Evolutionary conservation across 2,329 filamentous ascomycete species (phyloP).

Genomic region (Dactylellina parvicollis): DNA sequence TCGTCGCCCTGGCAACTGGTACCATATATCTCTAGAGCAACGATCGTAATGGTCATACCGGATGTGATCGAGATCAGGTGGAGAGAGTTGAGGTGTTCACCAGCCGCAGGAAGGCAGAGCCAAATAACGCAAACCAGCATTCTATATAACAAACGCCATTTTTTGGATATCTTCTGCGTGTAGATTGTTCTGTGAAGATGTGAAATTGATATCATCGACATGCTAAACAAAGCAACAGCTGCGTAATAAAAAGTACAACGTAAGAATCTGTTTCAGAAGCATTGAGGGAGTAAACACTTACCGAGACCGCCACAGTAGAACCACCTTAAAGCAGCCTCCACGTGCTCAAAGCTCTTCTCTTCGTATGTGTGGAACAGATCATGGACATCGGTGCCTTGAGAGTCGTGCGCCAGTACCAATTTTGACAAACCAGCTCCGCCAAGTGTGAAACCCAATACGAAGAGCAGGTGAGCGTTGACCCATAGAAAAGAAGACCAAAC

Average conservation of each 20-base stretch:
- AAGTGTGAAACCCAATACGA: conserved; percentile 72
- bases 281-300: conserved; percentile 63
- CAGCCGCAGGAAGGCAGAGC: conserved; percentile 67
- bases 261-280: neutral
- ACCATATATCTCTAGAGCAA: conserved; percentile 66
- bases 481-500: conserved; percentile 66
- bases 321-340: conserved; percentile 68
- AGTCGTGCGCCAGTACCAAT: conserved; percentile 70
- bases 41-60: conserved; percentile 63
- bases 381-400: conserved; percentile 64
- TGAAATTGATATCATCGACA: conserved; percentile 64
- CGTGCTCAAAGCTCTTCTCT: conserved; percentile 65
- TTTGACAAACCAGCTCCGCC: conserved; percentile 69
- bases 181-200: conserved; percentile 69
- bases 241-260: neutral
- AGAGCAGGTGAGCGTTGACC: conserved; percentile 69
- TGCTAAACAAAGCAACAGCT: conserved; percentile 59
- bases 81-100: conserved; percentile 63
- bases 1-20: conserved; percentile 64
- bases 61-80: conserved; percentile 65
- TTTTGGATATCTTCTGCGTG: conserved; percentile 66
- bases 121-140: conserved; percentile 66
- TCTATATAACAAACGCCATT: conserved; percentile 66
- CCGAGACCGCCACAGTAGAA: conserved; percentile 73
- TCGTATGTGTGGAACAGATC: conserved; percentile 67